These are phyloP conservation scores for Fraxinus nigra DNA, from an alignment of 305 asterid genomes.

Conservation along the genomic window DNA sequence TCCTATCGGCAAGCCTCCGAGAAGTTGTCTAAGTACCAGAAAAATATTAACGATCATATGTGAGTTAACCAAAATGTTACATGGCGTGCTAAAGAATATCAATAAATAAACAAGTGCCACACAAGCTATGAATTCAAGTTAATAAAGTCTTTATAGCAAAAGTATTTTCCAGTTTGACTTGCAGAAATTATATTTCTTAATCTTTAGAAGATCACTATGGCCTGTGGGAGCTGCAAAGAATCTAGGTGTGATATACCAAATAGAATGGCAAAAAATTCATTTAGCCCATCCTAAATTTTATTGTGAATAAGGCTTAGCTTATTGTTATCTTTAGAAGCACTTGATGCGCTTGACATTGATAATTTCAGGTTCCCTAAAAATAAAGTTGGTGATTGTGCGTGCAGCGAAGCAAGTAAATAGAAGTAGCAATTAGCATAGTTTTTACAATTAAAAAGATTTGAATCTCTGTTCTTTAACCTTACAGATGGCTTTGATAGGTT, in stretches of 20 bases:
- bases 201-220: neutral
- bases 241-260: neutral
- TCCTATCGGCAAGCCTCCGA: conserved; percentile 82
- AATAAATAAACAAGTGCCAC: neutral
- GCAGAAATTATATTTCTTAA: neutral
- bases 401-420: neutral
- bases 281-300: neutral
- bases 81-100: neutral
- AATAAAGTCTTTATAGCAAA: neutral
- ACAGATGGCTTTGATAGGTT: neutral
- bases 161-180: neutral
- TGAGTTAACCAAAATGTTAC: neutral
- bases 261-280: neutral
- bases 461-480: neutral
- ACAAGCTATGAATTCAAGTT: neutral
- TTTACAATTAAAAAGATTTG: neutral
- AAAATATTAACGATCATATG: neutral
- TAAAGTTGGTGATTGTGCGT: neutral
- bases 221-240: neutral
- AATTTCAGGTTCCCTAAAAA: neutral
- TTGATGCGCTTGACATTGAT: neutral
- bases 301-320: neutral
- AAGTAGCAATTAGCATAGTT: neutral
- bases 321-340: neutral
- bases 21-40: conserved; percentile 60